A percentile compares a stretch with the other conserved stretches of the same genome.
These are phyloP conservation scores for Neoboletus subvelutipes DNA, from an alignment of 768 basidiomycete genomes.

Conservation along the genomic window DNA sequence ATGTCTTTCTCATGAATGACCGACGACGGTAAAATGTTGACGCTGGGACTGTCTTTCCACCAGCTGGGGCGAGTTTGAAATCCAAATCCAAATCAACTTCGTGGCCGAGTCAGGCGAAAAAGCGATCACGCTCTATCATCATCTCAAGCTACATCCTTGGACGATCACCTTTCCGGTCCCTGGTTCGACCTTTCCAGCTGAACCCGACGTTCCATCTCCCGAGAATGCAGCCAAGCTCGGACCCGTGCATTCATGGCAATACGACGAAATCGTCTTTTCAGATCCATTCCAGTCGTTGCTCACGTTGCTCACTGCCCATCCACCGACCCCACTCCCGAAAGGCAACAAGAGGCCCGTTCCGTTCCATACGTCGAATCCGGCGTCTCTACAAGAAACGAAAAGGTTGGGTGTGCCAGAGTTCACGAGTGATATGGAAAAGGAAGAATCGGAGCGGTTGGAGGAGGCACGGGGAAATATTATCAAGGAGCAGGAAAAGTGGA, in stretches of 20 bases:
- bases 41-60: background rate
- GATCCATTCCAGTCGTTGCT: conserved; percentile 91
- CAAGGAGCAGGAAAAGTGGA: conserved; percentile 76
- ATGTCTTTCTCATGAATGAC: conserved; percentile 17
- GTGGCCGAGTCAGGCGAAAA: conserved; percentile 90
- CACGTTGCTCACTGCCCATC: conserved; percentile 72
- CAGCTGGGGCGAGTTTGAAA: conserved; percentile 99
- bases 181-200: conserved; percentile 33
- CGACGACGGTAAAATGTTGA: background rate
- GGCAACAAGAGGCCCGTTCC: conserved; percentile 58
- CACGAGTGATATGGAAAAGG: conserved; percentile 78
- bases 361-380: conserved; percentile 63
- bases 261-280: conserved; percentile 96
- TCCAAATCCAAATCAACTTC: conserved; percentile 90
- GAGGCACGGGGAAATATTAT: conserved; percentile 68
- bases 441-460: conserved; percentile 79
- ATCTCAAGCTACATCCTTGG: conserved; percentile 96
- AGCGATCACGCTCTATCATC: conserved; percentile 82
- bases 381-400: conserved; percentile 63
- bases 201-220: conserved; percentile 65
- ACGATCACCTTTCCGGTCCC: conserved; percentile 37
- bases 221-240: conserved; percentile 66
- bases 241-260: conserved; percentile 96
- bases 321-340: conserved; percentile 80
- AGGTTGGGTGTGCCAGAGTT: conserved; percentile 79